Base-by-base conservation (phyloP, 2,329 filamentous ascomycete genomes). In the Colletotrichum australisinense region DNA sequence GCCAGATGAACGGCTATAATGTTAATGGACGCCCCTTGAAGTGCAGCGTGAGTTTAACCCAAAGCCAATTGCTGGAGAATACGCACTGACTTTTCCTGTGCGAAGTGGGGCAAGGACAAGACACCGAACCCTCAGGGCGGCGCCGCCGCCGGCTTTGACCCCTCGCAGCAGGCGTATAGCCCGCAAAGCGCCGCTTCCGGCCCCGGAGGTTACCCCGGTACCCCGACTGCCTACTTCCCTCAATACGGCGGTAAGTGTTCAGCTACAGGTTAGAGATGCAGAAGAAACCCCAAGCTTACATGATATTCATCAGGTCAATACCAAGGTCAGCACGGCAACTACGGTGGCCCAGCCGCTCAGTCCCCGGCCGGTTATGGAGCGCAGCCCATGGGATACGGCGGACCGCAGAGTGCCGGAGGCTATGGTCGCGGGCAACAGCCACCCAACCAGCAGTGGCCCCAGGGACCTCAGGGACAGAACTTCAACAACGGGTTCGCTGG, bases 21-120 rank as follows among this genome's bases (percentile, higher is more conserved):
- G 96, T 99, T 79, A 98, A 99, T 80, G 97, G 97, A 65, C 93
- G 97, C 77, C 97, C 97, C 66, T 86, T 99, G 78, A 99, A 99
- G 89, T 99, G 97, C 90, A 98, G 96, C 84, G 96, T 98, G 93
- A 87, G 96, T 93, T 74, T 30, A 9, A 12, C 53, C 55, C 32
- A 46, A 52, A 32, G 55, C 53, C 26, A 42, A 59, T 22, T 62
- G 26, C 52, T 49, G 26, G 53, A 67, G 66, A n/a, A 53, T 46
- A 71, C 42, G 66, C 71, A 64, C 67, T 67, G 57, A 70, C 64
- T 38, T 56, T 57, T 19, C 67, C n/a, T 22, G 30, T 30, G 30
- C 73, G 73, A 68, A 98, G 96, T 99, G 97, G 97, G 97, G 97
- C 82, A 99, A 99, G 87, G 97, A 99, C 85, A 97, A 98, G 86